Percentiles rank a stretch among this genome's conserved stretches.
phyloP scores from a whole-genome alignment of 352 stramenopile genomes.

The Phytophthora meadii region DNA sequence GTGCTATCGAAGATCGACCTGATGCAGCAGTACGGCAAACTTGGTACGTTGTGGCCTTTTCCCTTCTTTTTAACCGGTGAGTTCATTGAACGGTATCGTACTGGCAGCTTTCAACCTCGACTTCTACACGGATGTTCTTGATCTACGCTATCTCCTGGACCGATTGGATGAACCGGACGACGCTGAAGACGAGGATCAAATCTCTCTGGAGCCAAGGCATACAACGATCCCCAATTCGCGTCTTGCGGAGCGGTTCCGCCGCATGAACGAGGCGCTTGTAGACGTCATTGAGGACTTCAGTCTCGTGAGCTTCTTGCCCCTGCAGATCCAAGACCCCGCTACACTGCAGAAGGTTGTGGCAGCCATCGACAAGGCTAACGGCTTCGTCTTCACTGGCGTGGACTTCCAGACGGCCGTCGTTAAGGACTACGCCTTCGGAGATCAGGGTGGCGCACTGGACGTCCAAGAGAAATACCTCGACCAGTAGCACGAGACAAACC shows the following conservation, averaged over 20 bases:
- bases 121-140: slow-evolving; percentile 90
- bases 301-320: slow-evolving; percentile 80
- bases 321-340: slow-evolving; percentile 82
- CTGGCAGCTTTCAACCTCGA: slow-evolving; percentile 82
- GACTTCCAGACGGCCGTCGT: slow-evolving; percentile 82
- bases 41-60: slow-evolving; percentile 41
- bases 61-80: background rate
- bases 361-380: slow-evolving; percentile 86
- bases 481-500: slow-evolving; percentile 28
- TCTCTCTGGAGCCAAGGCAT: slow-evolving; percentile 42
- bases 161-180: slow-evolving; percentile 76
- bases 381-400: slow-evolving; percentile 81
- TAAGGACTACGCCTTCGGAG: slow-evolving; percentile 76
- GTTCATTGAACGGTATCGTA: slow-evolving; percentile 3
- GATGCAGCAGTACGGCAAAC: slow-evolving; percentile 92
- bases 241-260: slow-evolving; percentile 65
- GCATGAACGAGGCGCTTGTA: slow-evolving; percentile 86
- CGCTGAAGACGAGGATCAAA: slow-evolving; percentile 49
- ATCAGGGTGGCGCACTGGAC: slow-evolving; percentile 52
- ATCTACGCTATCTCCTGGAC: slow-evolving; percentile 83
- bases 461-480: slow-evolving; percentile 82
- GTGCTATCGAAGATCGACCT: slow-evolving; percentile 99
- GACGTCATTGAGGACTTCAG: slow-evolving; percentile 91
- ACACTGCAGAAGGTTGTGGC: slow-evolving; percentile 72
- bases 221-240: slow-evolving; percentile 28